Conservation (phyloP, 805 yeast species). For the Ogataea naganishii region DNA sequence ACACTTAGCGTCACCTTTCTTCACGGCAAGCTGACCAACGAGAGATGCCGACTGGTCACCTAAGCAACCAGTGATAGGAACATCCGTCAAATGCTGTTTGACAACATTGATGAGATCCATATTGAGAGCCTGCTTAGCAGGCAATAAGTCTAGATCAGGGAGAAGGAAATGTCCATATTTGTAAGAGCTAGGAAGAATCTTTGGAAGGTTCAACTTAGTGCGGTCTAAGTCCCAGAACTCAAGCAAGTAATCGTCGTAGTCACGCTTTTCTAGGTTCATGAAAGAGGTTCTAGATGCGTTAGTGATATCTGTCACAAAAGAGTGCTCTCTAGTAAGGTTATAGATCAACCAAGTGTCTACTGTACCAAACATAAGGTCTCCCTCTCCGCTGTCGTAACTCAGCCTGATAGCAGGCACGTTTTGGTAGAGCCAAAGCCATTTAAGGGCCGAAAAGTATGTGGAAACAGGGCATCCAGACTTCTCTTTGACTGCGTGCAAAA, state of each 20-base stretch:
- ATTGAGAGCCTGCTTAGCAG: conserved; percentile 36
- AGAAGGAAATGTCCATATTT: conserved; percentile 63
- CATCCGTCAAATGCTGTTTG: conserved; percentile 41
- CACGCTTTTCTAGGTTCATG: conserved; percentile 68
- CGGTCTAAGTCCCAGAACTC: conserved; percentile 76
- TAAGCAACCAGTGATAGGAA: conserved; percentile 81
- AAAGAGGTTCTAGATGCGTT: conserved; percentile 89
- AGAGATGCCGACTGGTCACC: conserved; percentile 94
- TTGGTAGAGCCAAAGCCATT: conserved; percentile 82
- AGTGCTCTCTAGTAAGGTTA: conserved; percentile 62
- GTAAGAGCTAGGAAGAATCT: conserved; percentile 72
- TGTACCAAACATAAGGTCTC: conserved; percentile 80
- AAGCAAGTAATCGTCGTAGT: conserved; percentile 70
- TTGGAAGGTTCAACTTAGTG: conserved; percentile 56
- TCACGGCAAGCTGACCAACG: conserved; percentile 85
- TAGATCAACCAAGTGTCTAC: conserved; percentile 91
- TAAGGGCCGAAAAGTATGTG: conserved; percentile 87
- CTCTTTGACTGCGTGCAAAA: conserved; percentile 47
- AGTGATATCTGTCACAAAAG: conserved; percentile 78
- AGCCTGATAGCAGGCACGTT: conserved; percentile 59
- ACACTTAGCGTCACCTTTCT: conserved; percentile 83
- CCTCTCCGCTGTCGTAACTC: conserved; percentile 65
- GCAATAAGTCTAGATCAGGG: conserved; percentile 49
- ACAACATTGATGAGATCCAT: conserved; percentile 35
- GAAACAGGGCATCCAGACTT: conserved; percentile 83